Evolutionary conservation across 345 rosid species (phyloP).

Genomic region (Eutrema japonicum): DNA sequence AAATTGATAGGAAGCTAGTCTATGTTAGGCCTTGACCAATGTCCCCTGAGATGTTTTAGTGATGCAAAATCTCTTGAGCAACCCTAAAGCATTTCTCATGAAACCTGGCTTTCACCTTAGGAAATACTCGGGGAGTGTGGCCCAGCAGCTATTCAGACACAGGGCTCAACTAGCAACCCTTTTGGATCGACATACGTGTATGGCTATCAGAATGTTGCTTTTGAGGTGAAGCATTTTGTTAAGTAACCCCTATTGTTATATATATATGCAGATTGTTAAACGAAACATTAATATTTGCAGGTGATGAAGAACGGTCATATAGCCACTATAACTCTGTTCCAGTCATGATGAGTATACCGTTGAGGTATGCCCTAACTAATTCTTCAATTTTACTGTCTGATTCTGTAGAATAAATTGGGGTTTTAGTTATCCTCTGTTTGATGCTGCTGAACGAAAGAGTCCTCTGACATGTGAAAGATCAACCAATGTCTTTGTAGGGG

Average conservation of each 20-base stretch:
- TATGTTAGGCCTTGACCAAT: conserved; percentile 15
- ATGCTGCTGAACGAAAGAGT: background rate
- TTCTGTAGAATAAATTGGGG: background rate
- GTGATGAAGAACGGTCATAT: conserved; percentile 96
- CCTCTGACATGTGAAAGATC: conserved; percentile 13
- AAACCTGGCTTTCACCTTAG: conserved; percentile 44
- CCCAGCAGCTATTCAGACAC: conserved; percentile 97
- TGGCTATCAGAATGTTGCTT: conserved; percentile 90
- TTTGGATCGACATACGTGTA: conserved; percentile 96
- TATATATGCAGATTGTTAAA: background rate
- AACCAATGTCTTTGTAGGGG: conserved; percentile 29
- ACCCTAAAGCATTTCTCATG: background rate
- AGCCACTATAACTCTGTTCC: conserved; percentile 89
- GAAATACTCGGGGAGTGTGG: conserved; percentile 96
- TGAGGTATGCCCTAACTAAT: background rate
- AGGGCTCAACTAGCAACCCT: conserved; percentile 92
- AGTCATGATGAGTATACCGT: conserved; percentile 56
- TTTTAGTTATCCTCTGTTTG: background rate
- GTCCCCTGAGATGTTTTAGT: background rate
- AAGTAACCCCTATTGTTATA: background rate
- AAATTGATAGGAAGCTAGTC: conserved; percentile 29
- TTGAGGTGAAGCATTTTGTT: conserved; percentile 64
- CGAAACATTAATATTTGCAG: conserved; percentile 48
- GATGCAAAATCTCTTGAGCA: background rate
- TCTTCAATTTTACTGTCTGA: background rate